phyloP scores from a whole-genome alignment of 169 alveolate species.

The Plasmodium chabaudi region DNA sequence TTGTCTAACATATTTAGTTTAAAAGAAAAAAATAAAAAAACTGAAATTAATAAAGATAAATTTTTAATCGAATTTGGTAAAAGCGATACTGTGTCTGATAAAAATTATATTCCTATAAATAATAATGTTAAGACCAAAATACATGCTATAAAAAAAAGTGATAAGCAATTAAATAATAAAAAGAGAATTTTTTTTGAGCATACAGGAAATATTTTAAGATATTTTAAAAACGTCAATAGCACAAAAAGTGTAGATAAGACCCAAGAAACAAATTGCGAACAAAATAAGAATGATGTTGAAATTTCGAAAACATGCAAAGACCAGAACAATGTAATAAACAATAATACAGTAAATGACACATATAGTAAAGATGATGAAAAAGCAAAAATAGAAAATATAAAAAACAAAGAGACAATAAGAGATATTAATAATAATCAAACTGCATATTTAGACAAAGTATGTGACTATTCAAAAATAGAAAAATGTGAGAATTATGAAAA shows the following conservation, averaged over 20 bases:
- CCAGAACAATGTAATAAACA: not conserved
- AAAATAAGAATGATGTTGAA: slow-evolving; percentile 5
- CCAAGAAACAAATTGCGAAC: not conserved
- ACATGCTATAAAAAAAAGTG: slow-evolving; percentile 7
- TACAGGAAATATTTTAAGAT: slow-evolving; percentile 30
- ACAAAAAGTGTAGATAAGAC: not conserved
- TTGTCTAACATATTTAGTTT: not conserved
- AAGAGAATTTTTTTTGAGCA: slow-evolving; percentile 64
- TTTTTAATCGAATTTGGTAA: slow-evolving; percentile 1
- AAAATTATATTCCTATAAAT: not conserved
- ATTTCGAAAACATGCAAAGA: not conserved
- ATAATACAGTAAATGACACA: not conserved
- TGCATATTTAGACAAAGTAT: too few species aligned
- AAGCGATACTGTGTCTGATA: not conserved
- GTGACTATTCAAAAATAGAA: too few species aligned
- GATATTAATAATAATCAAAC: too few species aligned
- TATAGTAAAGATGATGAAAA: slow-evolving; percentile 13
- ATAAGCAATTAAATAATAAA: slow-evolving; percentile 7
- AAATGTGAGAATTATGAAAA: too few species aligned
- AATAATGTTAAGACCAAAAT: slow-evolving; percentile 8
- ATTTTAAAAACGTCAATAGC: slow-evolving; percentile 15
- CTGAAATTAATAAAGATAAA: not conserved
- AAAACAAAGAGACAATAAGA: slow-evolving; percentile 1
- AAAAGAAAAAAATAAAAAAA: slow-evolving; percentile 4
- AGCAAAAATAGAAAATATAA: slow-evolving; percentile 1